Conservation (phyloP, 306 rosid genomes). For the Quercus robur region DNA sequence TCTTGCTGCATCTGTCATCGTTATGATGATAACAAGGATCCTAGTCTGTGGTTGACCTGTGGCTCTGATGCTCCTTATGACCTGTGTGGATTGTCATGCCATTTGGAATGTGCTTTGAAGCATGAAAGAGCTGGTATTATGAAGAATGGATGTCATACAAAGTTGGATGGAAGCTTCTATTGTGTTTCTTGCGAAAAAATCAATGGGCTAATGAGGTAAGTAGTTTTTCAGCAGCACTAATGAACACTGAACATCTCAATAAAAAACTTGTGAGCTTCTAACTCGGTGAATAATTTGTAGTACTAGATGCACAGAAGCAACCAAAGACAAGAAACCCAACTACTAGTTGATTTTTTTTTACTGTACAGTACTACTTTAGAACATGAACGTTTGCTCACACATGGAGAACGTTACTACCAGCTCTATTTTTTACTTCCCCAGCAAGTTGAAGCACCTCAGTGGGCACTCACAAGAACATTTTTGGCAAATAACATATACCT, state of each 20-base stretch:
- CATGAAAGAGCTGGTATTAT: constrained; percentile 58
- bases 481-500: background rate
- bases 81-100: constrained; percentile 87
- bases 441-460: constrained; percentile 14
- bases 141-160: constrained; percentile 40
- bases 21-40: constrained; percentile 94
- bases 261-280: background rate
- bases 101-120: constrained; percentile 87
- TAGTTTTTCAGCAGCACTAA: constrained; percentile 6
- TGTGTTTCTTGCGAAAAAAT: constrained; percentile 77
- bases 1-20: constrained; percentile 81
- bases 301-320: background rate
- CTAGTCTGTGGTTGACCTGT: constrained; percentile 92
- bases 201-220: constrained; percentile 80
- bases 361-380: background rate
- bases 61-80: constrained; percentile 42
- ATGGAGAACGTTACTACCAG: constrained; percentile 5
- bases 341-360: background rate
- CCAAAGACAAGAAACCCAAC: background rate
- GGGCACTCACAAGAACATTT: background rate
- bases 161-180: constrained; percentile 74
- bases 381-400: background rate
- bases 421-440: background rate
- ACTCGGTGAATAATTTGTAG: background rate
- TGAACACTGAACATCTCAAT: background rate